Percentiles rank a stretch among this genome's conserved stretches.
Conservation (phyloP, 257 asterid species). For the Lycium barbarum region DNA sequence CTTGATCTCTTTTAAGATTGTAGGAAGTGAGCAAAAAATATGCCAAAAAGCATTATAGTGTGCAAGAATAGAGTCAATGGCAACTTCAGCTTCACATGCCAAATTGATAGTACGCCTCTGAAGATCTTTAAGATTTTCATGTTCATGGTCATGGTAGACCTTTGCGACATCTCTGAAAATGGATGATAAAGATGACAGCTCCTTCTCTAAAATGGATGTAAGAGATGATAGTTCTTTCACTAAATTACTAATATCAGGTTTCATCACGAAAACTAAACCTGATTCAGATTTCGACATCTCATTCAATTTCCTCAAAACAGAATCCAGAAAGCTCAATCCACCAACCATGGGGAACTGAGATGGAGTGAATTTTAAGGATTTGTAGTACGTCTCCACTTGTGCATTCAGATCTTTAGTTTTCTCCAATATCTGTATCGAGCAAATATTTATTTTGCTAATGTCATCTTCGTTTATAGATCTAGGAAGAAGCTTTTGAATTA, state of each 20-base stretch:
- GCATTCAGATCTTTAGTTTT: background rate
- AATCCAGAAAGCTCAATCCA: constrained; percentile 2
- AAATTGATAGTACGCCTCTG: background rate
- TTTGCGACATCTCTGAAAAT: background rate
- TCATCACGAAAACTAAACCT: background rate
- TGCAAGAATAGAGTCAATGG: background rate
- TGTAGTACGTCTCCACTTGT: background rate
- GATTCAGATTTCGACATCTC: background rate
- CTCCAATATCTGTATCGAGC: background rate
- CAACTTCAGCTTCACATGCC: background rate
- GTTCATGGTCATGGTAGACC: background rate
- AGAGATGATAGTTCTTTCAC: background rate
- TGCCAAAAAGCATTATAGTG: background rate
- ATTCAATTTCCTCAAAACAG: background rate
- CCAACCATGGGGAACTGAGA: background rate
- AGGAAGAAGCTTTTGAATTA: background rate
- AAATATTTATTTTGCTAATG: background rate
- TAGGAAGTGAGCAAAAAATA: background rate
- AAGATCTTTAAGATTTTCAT: background rate
- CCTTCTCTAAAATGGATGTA: background rate
- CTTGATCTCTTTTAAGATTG: background rate
- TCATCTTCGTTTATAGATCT: background rate
- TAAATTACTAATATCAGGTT: background rate
- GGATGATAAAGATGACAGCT: background rate
- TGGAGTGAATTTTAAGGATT: background rate